Evolutionary conservation across 495 filamentous ascomycete species (phyloP).

Genomic region (Rhypophila decipiens): DNA sequence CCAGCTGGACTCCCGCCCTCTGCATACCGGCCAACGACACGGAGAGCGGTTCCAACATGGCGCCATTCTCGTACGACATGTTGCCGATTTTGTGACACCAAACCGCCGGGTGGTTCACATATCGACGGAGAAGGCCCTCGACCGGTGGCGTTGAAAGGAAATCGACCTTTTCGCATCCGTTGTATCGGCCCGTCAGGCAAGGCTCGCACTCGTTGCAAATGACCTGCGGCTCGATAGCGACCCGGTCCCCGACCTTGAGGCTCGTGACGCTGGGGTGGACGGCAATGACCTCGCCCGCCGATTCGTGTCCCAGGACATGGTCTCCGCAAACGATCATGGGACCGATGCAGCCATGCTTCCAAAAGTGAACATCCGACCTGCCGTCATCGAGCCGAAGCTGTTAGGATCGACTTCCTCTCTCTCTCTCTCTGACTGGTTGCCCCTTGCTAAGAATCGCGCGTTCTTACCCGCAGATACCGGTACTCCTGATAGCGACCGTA

Average conservation of each 20-base stretch:
- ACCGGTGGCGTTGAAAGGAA: constrained; percentile 89
- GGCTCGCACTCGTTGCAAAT: constrained; percentile 85
- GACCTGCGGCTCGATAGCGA: constrained; percentile 87
- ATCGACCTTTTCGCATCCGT: constrained; percentile 75
- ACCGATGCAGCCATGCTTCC: constrained; percentile 87
- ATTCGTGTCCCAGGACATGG: constrained; percentile 91
- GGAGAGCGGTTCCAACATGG: constrained; percentile 78
- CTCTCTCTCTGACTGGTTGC: no score
- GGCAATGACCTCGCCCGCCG: constrained; percentile 75
- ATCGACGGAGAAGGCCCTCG: constrained; percentile 80
- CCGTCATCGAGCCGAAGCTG: constrained; percentile 1
- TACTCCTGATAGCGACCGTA: constrained; percentile 77
- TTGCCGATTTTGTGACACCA: constrained; percentile 91
- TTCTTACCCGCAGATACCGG: constrained; percentile 83
- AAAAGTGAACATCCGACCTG: constrained; percentile 93
- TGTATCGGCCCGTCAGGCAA: constrained; percentile 85
- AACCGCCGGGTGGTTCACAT: constrained; percentile 84
- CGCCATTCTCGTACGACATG: constrained; percentile 85
- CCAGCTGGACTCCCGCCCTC: constrained; percentile 67
- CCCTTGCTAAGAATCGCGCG: no score
- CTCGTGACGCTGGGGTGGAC: constrained; percentile 70
- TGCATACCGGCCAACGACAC: constrained; percentile 82
- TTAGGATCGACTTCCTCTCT: no score
- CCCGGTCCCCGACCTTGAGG: constrained; percentile 75
- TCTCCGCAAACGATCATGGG: constrained; percentile 85